Evolutionary conservation across 371 early-diverging fungal genomes (phyloP), one percentile per base, ranked within the genome.

Genomic region (Mortierella sp.): DNA sequence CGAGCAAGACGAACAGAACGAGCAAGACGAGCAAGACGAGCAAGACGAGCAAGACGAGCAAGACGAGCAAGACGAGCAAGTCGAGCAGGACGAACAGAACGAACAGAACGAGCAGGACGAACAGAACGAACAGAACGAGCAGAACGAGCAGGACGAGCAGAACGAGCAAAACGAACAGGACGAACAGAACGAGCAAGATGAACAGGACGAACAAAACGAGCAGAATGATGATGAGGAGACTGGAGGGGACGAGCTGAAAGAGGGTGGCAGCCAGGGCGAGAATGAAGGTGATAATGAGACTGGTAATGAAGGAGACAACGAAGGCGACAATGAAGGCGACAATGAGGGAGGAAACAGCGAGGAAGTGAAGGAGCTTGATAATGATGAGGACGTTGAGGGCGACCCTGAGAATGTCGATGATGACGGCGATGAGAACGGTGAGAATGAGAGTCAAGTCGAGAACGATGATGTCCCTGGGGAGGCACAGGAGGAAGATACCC

Each of bases 1-100:
- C n/a, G 58, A 58, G 41, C 37, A 48, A 26, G 48, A 48, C 6
- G 24, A 48, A 24, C 48, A 48, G 48, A 26, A 19, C 5, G 58
- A 48, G 24, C 49, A 58, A 21, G 19, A 53, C 6, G 23, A 53
- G 39, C 39, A 39, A 23, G 4, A 39, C 21, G 15, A 37, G 7
- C 39, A 34, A 5, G 39, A 12, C 4, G 23, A 53, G 34, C 39
- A 53, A 6, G 3, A 21, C 15, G 48, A 6, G 26, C 24, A 26
- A 8, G 48, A 26, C 1, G 37, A 34, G 14, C 11, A 14, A 1
- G 37, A 34, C 11, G 14, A 34, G 7, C 1, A 34, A 14, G 37
- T 7, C 14, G 37, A 14, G 11, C 7, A 34, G 11, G 37, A 34
- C 2, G 37, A 34, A 48, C 9, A 51, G 32, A 31, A 12, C 19